These are phyloP conservation scores for Dictyostelium purpureum DNA, from an alignment of 78 protist genomes.

Conservation along the genomic window DNA sequence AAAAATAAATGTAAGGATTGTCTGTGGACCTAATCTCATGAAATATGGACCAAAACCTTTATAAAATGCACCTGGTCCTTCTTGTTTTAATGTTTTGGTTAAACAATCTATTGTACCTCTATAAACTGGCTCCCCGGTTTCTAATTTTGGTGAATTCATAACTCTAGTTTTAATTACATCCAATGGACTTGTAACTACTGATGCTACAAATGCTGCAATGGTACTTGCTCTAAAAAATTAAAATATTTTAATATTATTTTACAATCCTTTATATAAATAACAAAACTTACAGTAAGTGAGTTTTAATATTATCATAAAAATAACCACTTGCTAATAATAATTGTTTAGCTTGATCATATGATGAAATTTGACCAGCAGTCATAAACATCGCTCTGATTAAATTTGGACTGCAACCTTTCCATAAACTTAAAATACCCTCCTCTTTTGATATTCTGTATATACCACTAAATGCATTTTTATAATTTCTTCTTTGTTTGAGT, in stretches of 20 bases:
- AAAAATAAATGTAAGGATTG: conserved; percentile 83
- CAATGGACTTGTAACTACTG: conserved; percentile 72
- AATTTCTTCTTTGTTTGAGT: conserved; percentile 80
- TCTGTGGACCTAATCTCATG: conserved; percentile 86
- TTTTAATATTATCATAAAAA: conserved; percentile 55
- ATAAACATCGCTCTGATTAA: conserved; percentile 82
- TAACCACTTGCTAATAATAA: conserved; percentile 52
- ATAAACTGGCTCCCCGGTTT: conserved; percentile 11
- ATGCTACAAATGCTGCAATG: conserved; percentile 78
- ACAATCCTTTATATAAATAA: neutral
- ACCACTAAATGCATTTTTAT: conserved; percentile 86
- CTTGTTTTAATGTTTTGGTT: conserved; percentile 53
- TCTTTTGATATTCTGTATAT: conserved; percentile 75
- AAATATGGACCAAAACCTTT: conserved; percentile 90
- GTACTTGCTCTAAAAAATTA: conserved; percentile 57
- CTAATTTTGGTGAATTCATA: conserved; percentile 58
- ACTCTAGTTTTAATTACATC: conserved; percentile 80
- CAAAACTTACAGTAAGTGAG: conserved; percentile 50
- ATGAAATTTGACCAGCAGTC: conserved; percentile 83
- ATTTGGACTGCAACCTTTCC: conserved; percentile 77
- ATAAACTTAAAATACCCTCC: conserved; percentile 80
- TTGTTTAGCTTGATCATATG: conserved; percentile 81
- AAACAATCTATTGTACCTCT: conserved; percentile 67
- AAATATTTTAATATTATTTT: neutral
- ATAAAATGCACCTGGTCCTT: conserved; percentile 86